Evolutionary conservation across 2,329 filamentous ascomycete genomes (phyloP).

Genomic region (Neofusicoccum kwambonambiense): DNA sequence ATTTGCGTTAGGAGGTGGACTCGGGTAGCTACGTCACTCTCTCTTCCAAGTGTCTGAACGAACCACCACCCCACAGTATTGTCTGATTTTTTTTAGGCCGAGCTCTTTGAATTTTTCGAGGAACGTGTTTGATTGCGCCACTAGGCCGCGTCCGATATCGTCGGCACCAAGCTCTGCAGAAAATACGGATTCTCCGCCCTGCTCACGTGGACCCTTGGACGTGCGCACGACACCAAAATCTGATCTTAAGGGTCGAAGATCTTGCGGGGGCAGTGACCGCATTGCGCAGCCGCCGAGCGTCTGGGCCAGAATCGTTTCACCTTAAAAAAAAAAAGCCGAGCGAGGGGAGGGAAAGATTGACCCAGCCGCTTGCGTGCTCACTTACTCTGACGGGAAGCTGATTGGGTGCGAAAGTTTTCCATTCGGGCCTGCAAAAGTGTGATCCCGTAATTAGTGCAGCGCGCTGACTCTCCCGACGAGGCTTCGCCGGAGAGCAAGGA

Average conservation of each 20-base stretch:
- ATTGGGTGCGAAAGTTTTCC: constrained; percentile 9
- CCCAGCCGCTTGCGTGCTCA: constrained; percentile 15
- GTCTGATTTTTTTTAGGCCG: background rate
- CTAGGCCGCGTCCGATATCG: background rate
- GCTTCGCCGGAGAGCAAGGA: constrained; percentile 3
- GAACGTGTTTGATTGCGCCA: background rate
- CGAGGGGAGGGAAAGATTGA: background rate
- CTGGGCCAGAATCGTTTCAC: constrained; percentile 6
- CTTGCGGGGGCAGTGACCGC: constrained; percentile 15
- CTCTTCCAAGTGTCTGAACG: background rate
- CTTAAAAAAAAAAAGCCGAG: background rate
- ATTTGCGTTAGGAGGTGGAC: too few species aligned
- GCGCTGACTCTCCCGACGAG: background rate
- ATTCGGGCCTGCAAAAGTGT: constrained; percentile 7
- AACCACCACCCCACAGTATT: background rate
- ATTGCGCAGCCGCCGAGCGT: constrained; percentile 9
- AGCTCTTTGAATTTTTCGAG: background rate
- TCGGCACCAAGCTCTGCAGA: background rate
- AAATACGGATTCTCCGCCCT: background rate
- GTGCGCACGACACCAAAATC: background rate
- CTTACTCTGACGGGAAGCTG: background rate
- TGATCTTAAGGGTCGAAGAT: constrained; percentile 11
- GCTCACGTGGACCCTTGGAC: background rate
- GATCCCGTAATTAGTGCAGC: constrained; percentile 11
- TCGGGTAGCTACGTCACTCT: background rate